A percentile compares a stretch with the other conserved stretches of the same genome.
Conservation (phyloP, 2,329 filamentous ascomycete species). For the Trichoderma atroviride region DNA sequence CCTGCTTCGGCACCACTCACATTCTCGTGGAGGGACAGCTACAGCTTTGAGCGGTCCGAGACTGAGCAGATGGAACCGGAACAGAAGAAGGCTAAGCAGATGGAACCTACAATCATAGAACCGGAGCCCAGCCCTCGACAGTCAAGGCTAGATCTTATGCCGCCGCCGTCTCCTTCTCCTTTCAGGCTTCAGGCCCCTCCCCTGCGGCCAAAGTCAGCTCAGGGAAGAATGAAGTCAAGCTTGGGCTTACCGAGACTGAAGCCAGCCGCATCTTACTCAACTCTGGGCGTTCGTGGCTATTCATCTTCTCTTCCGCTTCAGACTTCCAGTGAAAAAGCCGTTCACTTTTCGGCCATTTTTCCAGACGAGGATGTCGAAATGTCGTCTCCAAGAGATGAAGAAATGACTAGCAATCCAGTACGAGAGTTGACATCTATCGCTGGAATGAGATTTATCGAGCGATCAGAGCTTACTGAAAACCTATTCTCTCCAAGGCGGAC, state of each 20-base stretch:
- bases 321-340: slow-evolving; percentile 40
- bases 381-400: slow-evolving; percentile 73
- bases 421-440: slow-evolving; percentile 49
- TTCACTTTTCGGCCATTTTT: slow-evolving; percentile 40
- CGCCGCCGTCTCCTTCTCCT: slow-evolving; percentile 24
- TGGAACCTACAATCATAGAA: slow-evolving; percentile 10
- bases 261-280: slow-evolving; percentile 43
- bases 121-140: slow-evolving; percentile 5
- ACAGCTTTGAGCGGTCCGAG: slow-evolving; percentile 42
- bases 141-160: slow-evolving; percentile 1
- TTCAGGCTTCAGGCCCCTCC: slow-evolving; percentile 29
- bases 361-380: slow-evolving; percentile 60
- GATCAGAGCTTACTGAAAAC: slow-evolving; percentile 54
- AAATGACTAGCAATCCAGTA: slow-evolving; percentile 71
- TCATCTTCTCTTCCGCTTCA: slow-evolving; percentile 31
- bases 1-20: slow-evolving; percentile 69
- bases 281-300: slow-evolving; percentile 47
- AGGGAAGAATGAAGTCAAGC: slow-evolving; percentile 26
- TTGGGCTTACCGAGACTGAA: slow-evolving; percentile 37
- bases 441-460: slow-evolving; percentile 54
- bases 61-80: slow-evolving; percentile 13
- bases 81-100: slow-evolving; percentile 20
- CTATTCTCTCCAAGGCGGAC: slow-evolving; percentile 57
- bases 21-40: slow-evolving; percentile 58
- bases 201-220: slow-evolving; percentile 23